Conservation (phyloP, 2,329 filamentous ascomycete species). For the Aspergillus sp. region DNA sequence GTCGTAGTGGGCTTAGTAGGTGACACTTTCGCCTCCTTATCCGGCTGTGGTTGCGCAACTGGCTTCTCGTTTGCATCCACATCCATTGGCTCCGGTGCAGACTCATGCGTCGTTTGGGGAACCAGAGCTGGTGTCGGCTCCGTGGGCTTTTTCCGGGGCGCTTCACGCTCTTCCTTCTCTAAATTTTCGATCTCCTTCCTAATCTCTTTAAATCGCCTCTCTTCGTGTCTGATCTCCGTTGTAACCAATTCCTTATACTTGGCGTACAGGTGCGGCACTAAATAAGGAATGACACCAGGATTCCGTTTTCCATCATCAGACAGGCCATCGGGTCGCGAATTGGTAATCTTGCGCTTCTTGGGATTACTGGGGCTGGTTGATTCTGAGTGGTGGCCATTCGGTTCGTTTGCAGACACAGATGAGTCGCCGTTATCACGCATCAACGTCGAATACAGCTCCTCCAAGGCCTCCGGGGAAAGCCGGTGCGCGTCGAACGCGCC, state of each 20-base stretch:
- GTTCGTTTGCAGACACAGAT: slow-evolving; percentile 28
- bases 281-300: slow-evolving; percentile 64
- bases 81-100: slow-evolving; percentile 27
- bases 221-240: slow-evolving; percentile 71
- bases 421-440: slow-evolving; percentile 70
- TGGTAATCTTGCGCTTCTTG: slow-evolving; percentile 73
- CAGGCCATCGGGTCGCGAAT: slow-evolving; percentile 62
- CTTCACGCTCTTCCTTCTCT: slow-evolving; percentile 60
- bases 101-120: slow-evolving; percentile 14
- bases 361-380: slow-evolving; percentile 48
- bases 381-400: slow-evolving; percentile 26
- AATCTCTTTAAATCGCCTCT: slow-evolving; percentile 64
- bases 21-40: slow-evolving; percentile 1
- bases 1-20: slow-evolving; percentile 6
- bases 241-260: slow-evolving; percentile 70
- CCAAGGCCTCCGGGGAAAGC: slow-evolving; percentile 74
- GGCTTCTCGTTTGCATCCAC: slow-evolving; percentile 27
- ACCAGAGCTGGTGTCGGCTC: slow-evolving; percentile 3
- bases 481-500: slow-evolving; percentile 70
- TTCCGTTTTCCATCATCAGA: slow-evolving; percentile 64
- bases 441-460: slow-evolving; percentile 73
- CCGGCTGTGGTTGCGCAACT: slow-evolving; percentile 15
- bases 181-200: slow-evolving; percentile 68
- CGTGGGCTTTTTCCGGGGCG: slow-evolving; percentile 22
- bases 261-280: slow-evolving; percentile 73